Evolutionary conservation across 2,329 filamentous ascomycete species (phyloP), one percentile per base, ranked within the genome.

Genomic region (Penicillium hordei): DNA sequence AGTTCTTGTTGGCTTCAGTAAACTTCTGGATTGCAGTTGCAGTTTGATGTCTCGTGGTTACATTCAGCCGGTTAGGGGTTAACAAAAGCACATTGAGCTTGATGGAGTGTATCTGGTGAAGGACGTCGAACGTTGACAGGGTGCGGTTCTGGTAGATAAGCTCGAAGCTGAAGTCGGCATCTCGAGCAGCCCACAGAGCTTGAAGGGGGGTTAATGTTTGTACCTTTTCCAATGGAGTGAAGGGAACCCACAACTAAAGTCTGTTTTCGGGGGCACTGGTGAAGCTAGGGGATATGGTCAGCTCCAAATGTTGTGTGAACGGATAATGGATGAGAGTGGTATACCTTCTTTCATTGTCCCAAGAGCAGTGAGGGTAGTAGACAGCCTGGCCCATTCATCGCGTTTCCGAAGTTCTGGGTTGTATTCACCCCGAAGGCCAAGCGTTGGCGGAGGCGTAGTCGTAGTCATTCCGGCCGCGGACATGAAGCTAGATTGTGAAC

Each of bases 161-260:
- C 9, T 55, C 45, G 3, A 55, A 50, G 19, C 12, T 50, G 8
- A 50, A 50, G 4, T 55, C 52, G n/a, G 29, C 49, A 15, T 44
- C 27, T 25, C 27, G 8, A 4, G 38, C 21, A 44, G 19, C 39
- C 49, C 49, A 52, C 5, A 43, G 21, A 23, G 49, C 49, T 52
- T 25, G 15, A 25, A 19, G 6, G 5, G 3, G n/a, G 9, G 38
- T 52, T 15, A 52, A 8, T 4, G 19, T 17, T 34, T 19, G 12
- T 3, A 33, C 17, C 2, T 34, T 44, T 9, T 15, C 5, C 5
- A 8, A 15, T 1, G 38, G 15, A n/a, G 17, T 34, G 5, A 33
- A 27, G 29, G 27, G 17, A n/a, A 34, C 39, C 12, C 2, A 52
- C 49, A 25, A n/a, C 38, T 44, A 17, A 52, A 51, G 7, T 51